Conservation (phyloP, 2,329 filamentous ascomycete species). For the Paecilomyces niveus region DNA sequence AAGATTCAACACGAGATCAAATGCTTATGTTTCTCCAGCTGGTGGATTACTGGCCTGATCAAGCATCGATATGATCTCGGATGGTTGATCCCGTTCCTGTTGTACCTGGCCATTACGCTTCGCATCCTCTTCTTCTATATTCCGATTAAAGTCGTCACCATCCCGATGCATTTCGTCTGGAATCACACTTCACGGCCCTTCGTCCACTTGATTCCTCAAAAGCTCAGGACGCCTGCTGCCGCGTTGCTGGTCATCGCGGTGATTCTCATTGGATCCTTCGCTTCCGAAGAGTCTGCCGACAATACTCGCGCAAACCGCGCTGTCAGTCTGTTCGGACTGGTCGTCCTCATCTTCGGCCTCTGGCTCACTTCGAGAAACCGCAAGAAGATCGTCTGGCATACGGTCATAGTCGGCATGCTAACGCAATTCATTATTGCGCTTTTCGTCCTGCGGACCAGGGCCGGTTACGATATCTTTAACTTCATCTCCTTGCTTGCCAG, state of each 20-base stretch:
- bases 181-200: conserved; percentile 54
- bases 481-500: conserved; percentile 74
- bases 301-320: conserved; percentile 77
- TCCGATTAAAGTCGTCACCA: conserved; percentile 59
- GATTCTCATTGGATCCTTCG: conserved; percentile 73
- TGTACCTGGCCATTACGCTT: conserved; percentile 68
- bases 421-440: conserved; percentile 81
- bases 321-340: conserved; percentile 70
- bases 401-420: conserved; percentile 82
- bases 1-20: not conserved
- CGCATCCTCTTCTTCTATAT: conserved; percentile 69
- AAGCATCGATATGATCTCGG: conserved; percentile 66
- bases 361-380: conserved; percentile 66
- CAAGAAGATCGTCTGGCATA: conserved; percentile 57
- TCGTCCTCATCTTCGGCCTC: conserved; percentile 61
- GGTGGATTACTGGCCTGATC: conserved; percentile 71
- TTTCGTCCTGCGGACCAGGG: conserved; percentile 75
- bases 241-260: conserved; percentile 60
- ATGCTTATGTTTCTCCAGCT: conserved; percentile 36
- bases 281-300: conserved; percentile 60
- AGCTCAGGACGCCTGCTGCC: conserved; percentile 56
- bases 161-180: conserved; percentile 63
- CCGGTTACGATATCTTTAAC: conserved; percentile 83
- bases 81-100: conserved; percentile 77
- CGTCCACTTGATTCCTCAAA: conserved; percentile 58